Evolutionary conservation across 1,139 yeast genomes (phyloP).

Genomic region (Geotrichum citri-aurantii): DNA sequence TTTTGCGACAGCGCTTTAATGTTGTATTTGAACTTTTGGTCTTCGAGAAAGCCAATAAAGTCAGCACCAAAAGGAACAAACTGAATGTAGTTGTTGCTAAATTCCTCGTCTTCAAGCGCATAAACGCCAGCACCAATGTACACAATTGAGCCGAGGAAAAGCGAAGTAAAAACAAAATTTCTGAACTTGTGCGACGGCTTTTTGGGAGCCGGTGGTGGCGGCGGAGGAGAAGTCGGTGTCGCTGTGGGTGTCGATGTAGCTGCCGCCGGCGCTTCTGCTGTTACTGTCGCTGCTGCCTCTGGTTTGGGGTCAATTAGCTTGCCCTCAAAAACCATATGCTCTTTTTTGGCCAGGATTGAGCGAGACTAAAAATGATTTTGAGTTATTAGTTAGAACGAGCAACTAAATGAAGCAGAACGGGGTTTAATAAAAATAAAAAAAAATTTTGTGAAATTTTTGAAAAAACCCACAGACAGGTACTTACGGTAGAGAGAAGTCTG

Average conservation of each 20-base stretch:
- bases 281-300: too few relatives aligned
- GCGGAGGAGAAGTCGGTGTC: background rate
- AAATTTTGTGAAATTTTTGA: too few relatives aligned
- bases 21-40: slow-evolving; percentile 36
- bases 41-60: slow-evolving; percentile 47
- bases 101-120: slow-evolving; percentile 36
- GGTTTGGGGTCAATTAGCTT: slow-evolving; percentile 7
- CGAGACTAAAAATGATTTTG: slow-evolving; percentile 1
- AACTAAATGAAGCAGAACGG: background rate
- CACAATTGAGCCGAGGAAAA: slow-evolving; percentile 27
- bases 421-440: too few relatives aligned
- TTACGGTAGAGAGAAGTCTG: background rate
- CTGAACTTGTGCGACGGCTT: slow-evolving; percentile 32
- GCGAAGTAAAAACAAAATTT: slow-evolving; percentile 29
- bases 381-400: background rate
- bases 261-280: background rate
- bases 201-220: background rate
- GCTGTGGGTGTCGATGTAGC: background rate
- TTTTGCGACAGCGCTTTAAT: slow-evolving; percentile 15
- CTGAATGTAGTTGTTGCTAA: slow-evolving; percentile 47
- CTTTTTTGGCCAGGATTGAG: background rate
- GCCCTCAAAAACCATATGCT: slow-evolving; percentile 19
- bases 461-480: background rate
- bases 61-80: slow-evolving; percentile 57
- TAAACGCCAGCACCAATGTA: slow-evolving; percentile 39